These are phyloP conservation scores for Podospora anserina DNA, from an alignment of 495 filamentous ascomycete species.

Conservation along the genomic window DNA sequence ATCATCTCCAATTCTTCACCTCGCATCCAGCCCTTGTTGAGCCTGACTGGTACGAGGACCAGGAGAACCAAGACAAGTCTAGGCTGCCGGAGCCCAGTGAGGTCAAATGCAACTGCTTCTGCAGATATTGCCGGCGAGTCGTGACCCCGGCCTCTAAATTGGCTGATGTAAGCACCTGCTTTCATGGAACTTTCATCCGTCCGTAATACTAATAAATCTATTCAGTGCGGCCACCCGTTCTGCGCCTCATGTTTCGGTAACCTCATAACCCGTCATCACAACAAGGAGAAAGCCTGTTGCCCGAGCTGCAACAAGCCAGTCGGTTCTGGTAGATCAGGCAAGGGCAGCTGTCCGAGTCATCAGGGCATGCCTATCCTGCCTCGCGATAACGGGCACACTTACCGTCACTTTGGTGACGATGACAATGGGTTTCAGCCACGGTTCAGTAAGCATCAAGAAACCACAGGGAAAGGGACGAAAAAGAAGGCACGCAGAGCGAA, in stretches of 20 bases:
- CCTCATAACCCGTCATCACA: neutral
- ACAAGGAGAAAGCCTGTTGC: neutral
- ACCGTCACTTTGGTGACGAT: conserved; percentile 10
- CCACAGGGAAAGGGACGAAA: too few relatives aligned
- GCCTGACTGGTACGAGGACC: neutral
- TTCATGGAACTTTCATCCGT: too few relatives aligned
- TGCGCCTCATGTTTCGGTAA: conserved; percentile 24
- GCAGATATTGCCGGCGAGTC: conserved; percentile 12
- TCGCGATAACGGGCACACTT: neutral
- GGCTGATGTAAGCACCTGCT: neutral
- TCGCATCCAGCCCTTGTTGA: conserved; percentile 16
- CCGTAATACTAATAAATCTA: neutral
- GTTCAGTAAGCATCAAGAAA: neutral
- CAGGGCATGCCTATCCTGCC: neutral
- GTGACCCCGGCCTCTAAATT: neutral
- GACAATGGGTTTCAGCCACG: conserved; percentile 14
- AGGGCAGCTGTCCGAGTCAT: neutral
- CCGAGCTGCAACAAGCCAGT: neutral
- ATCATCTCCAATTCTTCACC: conserved; percentile 1
- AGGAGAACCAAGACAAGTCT: neutral
- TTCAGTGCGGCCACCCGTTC: conserved; percentile 34
- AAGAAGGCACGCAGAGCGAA: too few relatives aligned
- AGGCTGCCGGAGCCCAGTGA: neutral
- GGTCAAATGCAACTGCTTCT: conserved; percentile 10
- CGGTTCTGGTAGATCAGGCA: neutral